These are phyloP conservation scores for Pseudomicrostroma phylloplanum DNA, from an alignment of 1,284 basidiomycete species.

Conservation along the genomic window DNA sequence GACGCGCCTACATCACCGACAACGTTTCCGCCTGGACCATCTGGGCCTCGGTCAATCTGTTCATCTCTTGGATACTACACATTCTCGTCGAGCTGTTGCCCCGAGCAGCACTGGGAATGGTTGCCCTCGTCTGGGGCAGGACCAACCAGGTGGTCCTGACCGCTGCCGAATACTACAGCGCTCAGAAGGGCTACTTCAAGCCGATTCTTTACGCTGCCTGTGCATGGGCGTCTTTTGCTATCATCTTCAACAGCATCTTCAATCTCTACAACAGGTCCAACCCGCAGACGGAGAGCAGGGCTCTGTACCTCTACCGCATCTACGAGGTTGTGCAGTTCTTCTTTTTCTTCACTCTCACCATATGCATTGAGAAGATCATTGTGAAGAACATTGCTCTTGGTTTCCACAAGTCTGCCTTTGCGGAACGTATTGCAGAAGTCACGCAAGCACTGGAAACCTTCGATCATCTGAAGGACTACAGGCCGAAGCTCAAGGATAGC, in stretches of 20 bases:
- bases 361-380: conserved; percentile 41
- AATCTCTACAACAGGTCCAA: conserved; percentile 25
- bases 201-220: conserved; percentile 40
- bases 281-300: conserved; percentile 26
- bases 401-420: conserved; percentile 70
- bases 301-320: conserved; percentile 39
- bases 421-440: conserved; percentile 64
- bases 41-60: conserved; percentile 47
- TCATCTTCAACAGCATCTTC: conserved; percentile 44
- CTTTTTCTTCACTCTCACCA: conserved; percentile 45
- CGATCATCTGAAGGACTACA: conserved; percentile 65
- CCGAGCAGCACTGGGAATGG: conserved; percentile 23
- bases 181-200: conserved; percentile 43
- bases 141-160: conserved; percentile 32
- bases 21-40: conserved; percentile 47
- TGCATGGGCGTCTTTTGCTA: conserved; percentile 44
- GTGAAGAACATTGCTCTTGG: conserved; percentile 45
- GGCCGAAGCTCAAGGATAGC: conserved; percentile 56
- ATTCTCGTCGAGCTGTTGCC: conserved; percentile 43
- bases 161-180: conserved; percentile 38
- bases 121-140: conserved; percentile 38
- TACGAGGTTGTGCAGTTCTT: conserved; percentile 47
- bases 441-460: conserved; percentile 60
- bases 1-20: conserved; percentile 36
- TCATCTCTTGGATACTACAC: conserved; percentile 45